Evolutionary conservation across 805 yeast genomes (phyloP).

Genomic region (Komagataella pastoris): DNA sequence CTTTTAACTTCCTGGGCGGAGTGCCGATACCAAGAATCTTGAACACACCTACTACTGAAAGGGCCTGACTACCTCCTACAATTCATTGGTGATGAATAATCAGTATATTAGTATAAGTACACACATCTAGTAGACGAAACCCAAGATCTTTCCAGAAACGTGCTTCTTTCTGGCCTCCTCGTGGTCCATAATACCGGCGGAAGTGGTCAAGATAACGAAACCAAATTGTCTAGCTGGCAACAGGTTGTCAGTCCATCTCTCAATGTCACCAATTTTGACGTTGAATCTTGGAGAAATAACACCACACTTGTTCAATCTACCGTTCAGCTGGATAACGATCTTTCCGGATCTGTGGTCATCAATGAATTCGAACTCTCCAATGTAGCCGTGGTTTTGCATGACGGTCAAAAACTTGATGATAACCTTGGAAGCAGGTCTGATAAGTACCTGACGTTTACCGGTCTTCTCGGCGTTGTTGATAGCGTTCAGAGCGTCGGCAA

Average conservation of each 20-base stretch:
- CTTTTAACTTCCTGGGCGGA: too few species aligned
- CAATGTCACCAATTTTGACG: conserved; percentile 89
- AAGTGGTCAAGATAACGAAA: conserved; percentile 94
- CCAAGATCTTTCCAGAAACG: conserved; percentile 98
- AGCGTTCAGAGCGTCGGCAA: conserved; percentile 97
- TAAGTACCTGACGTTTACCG: conserved; percentile 97
- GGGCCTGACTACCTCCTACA: neutral
- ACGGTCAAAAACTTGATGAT: conserved; percentile 94
- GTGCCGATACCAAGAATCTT: too few species aligned
- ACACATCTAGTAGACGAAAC: conserved; percentile 76
- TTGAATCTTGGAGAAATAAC: conserved; percentile 98
- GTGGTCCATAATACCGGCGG: conserved; percentile 99
- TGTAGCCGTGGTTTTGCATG: conserved; percentile 97
- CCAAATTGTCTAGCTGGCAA: conserved; percentile 99
- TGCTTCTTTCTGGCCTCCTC: conserved; percentile 99
- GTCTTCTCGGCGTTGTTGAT: conserved; percentile 99
- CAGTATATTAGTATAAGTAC: neutral
- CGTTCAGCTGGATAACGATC: conserved; percentile 93
- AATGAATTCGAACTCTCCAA: conserved; percentile 96
- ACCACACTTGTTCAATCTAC: conserved; percentile 98
- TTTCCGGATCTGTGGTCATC: conserved; percentile 99
- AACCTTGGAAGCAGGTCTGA: conserved; percentile 98
- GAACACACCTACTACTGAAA: too few species aligned
- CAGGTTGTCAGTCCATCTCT: conserved; percentile 97
- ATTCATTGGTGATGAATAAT: neutral